Conservation (phyloP, 495 filamentous ascomycete genomes). For the Penicillium taxi region DNA sequence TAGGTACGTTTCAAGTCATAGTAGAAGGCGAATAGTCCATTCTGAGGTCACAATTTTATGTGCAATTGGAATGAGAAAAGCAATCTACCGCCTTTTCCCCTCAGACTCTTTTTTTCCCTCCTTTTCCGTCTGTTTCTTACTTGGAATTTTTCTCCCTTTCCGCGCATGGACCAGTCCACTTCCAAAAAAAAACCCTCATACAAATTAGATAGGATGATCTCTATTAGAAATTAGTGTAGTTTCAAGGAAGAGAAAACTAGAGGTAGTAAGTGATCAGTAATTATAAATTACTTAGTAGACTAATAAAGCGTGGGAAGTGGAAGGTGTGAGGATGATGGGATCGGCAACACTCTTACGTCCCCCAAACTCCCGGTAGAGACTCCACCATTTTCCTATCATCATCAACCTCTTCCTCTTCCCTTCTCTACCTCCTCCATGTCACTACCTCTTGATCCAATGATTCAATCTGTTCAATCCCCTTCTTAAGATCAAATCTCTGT, state of each 20-base stretch:
- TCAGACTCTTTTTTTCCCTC: not conserved
- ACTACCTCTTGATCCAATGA: constrained; percentile 9
- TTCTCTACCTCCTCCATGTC: constrained; percentile 11
- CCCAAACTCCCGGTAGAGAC: constrained; percentile 2
- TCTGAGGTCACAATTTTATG: not conserved
- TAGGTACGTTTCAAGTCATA: too few relatives aligned
- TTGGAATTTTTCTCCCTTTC: not conserved
- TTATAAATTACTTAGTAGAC: too few relatives aligned
- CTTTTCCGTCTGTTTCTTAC: not conserved
- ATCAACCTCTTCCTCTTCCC: constrained; percentile 9
- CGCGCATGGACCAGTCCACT: too few relatives aligned
- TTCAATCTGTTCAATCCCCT: constrained; percentile 12
- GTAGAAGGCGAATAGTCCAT: too few relatives aligned
- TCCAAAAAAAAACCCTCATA: too few relatives aligned
- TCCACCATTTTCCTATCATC: constrained; percentile 9
- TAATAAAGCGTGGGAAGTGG: not conserved
- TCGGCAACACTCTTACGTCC: constrained; percentile 8
- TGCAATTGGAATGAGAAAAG: not conserved
- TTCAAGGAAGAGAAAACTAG: too few relatives aligned
- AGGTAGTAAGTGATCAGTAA: too few relatives aligned
- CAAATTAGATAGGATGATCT: too few relatives aligned
- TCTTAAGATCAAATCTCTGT: constrained; percentile 11
- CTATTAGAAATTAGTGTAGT: too few relatives aligned
- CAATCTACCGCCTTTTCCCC: not conserved
- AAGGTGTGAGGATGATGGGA: constrained; percentile 1